Evolutionary conservation across 148 eudicot genomes (phyloP).

Genomic region (Drosera capensis): DNA sequence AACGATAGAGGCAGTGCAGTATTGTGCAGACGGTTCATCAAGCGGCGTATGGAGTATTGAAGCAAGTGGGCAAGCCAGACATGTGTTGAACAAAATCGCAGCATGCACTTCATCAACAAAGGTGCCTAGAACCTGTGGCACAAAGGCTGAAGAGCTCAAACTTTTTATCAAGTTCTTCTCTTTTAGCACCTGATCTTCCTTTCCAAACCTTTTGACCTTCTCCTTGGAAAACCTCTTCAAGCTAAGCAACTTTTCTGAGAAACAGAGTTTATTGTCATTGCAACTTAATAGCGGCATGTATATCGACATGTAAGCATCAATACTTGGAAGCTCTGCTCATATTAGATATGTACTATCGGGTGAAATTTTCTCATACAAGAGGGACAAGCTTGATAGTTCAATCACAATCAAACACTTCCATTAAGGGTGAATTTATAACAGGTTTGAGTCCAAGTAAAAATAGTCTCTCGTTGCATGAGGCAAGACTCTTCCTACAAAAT

Average conservation of each 20-base stretch:
- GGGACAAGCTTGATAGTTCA: not conserved
- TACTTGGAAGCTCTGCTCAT: too few relatives aligned
- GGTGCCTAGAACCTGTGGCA: slow-evolving; percentile 74
- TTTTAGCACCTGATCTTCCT: slow-evolving; percentile 56
- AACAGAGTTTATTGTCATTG: not conserved
- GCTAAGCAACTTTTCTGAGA: slow-evolving; percentile 47
- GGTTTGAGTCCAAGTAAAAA: too few relatives aligned
- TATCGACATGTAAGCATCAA: too few relatives aligned
- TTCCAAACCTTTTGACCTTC: slow-evolving; percentile 63
- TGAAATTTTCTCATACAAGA: slow-evolving; percentile 20
- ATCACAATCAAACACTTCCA: too few relatives aligned
- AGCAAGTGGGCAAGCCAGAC: slow-evolving; percentile 55
- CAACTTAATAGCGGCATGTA: not conserved
- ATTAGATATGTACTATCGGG: too few relatives aligned
- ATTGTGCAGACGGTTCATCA: slow-evolving; percentile 60
- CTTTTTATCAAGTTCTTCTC: slow-evolving; percentile 62
- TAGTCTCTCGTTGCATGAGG: too few relatives aligned
- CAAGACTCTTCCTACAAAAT: too few relatives aligned
- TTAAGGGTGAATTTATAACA: too few relatives aligned
- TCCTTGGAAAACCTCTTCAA: slow-evolving; percentile 75
- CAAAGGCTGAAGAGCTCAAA: slow-evolving; percentile 30
- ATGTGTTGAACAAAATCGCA: slow-evolving; percentile 61
- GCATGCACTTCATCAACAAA: slow-evolving; percentile 65
- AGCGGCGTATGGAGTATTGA: slow-evolving; percentile 55
- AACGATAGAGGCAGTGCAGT: slow-evolving; percentile 80